These are phyloP conservation scores for Aspergillus leporis DNA, from an alignment of 495 filamentous ascomycete genomes.

Conservation along the genomic window DNA sequence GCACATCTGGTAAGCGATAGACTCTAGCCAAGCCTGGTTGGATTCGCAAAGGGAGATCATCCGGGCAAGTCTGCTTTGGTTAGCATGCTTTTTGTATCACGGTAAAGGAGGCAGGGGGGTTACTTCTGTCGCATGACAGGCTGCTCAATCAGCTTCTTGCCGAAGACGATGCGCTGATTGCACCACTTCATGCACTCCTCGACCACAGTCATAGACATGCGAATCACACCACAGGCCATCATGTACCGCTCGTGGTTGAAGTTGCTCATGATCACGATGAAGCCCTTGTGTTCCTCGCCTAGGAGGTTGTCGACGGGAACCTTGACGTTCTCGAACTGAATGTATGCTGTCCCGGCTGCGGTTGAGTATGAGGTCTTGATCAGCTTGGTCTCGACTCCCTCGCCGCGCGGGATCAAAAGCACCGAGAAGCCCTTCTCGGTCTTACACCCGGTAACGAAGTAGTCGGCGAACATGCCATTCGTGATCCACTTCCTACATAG, in stretches of 20 bases:
- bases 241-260: slow-evolving; percentile 82
- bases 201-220: slow-evolving; percentile 65
- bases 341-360: slow-evolving; percentile 74
- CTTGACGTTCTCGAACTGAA: slow-evolving; percentile 86
- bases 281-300: slow-evolving; percentile 83
- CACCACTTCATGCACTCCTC: slow-evolving; percentile 90
- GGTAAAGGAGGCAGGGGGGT: slow-evolving; percentile 14
- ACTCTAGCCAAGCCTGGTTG: slow-evolving; percentile 84
- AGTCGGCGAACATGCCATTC: slow-evolving; percentile 81
- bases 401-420: slow-evolving; percentile 70
- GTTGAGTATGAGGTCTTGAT: slow-evolving; percentile 89
- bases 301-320: slow-evolving; percentile 78
- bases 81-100: slow-evolving; percentile 7
- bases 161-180: slow-evolving; percentile 85
- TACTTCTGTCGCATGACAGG: slow-evolving; percentile 83
- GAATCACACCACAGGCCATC: slow-evolving; percentile 66
- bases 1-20: slow-evolving; percentile 84
- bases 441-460: slow-evolving; percentile 79
- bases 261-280: slow-evolving; percentile 84
- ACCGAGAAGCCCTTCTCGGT: slow-evolving; percentile 83
- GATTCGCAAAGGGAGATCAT: slow-evolving; percentile 84
- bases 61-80: slow-evolving; percentile 60
- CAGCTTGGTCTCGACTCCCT: slow-evolving; percentile 68
- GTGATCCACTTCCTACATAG: slow-evolving; percentile 77
- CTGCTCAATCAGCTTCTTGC: slow-evolving; percentile 77